A percentile compares a stretch with the other conserved stretches of the same genome.
Evolutionary conservation across 1,284 basidiomycete genomes (phyloP).

Genomic region (Puccinia novopanici): DNA sequence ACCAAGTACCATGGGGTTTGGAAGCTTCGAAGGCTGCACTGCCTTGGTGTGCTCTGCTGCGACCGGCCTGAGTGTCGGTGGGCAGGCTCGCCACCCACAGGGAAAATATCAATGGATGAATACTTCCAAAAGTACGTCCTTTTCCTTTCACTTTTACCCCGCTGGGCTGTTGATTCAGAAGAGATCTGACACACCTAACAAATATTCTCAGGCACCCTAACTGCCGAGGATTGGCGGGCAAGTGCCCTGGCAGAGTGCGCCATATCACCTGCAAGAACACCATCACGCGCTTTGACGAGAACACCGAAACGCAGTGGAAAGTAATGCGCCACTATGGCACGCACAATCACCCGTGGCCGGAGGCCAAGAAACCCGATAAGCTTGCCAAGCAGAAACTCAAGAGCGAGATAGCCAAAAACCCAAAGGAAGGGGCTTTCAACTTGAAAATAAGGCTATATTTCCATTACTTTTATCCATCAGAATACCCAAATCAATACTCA

Average conservation of each 20-base stretch:
- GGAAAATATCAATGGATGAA: not conserved
- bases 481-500: too few species aligned
- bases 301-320: not conserved
- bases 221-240: too few species aligned
- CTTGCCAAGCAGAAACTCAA: not conserved
- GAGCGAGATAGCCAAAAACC: not conserved
- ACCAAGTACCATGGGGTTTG: not conserved
- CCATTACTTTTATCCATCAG: too few species aligned
- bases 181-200: too few species aligned
- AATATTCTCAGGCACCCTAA: too few species aligned
- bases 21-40: not conserved
- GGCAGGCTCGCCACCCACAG: conserved; percentile 1
- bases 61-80: not conserved
- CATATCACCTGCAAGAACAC: conserved; percentile 13
- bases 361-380: conserved; percentile 3
- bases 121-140: not conserved
- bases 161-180: too few species aligned
- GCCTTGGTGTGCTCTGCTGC: not conserved
- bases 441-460: conserved; percentile 7
- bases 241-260: too few species aligned
- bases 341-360: conserved; percentile 31
- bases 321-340: conserved; percentile 5
- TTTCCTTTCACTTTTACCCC: not conserved
- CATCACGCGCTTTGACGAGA: not conserved
- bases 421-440: not conserved